Base-by-base conservation (phyloP, 1,284 basidiomycete species). In the Dichomitus squalens region DNA sequence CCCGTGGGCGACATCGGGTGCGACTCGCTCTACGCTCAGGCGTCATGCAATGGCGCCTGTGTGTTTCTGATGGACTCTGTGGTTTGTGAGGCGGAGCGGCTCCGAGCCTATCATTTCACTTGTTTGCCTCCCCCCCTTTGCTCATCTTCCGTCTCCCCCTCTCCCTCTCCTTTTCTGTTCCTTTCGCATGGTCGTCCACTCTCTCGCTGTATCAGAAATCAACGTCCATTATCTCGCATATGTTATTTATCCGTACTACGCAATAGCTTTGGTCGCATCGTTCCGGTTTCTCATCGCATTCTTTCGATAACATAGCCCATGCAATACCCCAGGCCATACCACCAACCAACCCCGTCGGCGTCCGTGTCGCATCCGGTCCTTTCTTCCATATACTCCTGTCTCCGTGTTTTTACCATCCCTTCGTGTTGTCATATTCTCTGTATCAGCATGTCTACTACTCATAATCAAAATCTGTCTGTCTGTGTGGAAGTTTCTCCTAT, bases 371-470 rank as follows among this genome's bases (percentile, higher is more conserved):
- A 14, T 52, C 55, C 23, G 7, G 20, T 36, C 21, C 18, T 49
- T 55, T 40, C 20, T 25, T 47, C 25, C 35, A 16, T 39, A 14
- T 48, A 25, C 23, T 48, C 40, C 53, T 50, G n/a, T 48, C 43
- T 48, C 25, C 33, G 14, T 34, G 38, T 47, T 16, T 48, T 31
- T 56, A 11, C 39, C 44, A 20, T 40, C 27, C 27, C 21, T 47
- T 34, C 23, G 53, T 59, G 58, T 59, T 58, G 58, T 59, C 61
- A 52, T 59, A 57, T n/a, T 55, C 55, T 57, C 35, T 59, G 58
- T 63, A 59, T 44, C 40, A 59, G 47, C 58, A 59, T 57, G 34
- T 52, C 36, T 21, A 16, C 25, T 52, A 38, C 43, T 39, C 20
- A 39, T 46, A 46, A 47, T 36, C 6, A 52, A 52, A 56, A 50